A percentile compares a stretch with the other conserved stretches of the same genome.
Conservation (phyloP, 1,284 basidiomycete species). For the Mycosarcoma maydis region DNA sequence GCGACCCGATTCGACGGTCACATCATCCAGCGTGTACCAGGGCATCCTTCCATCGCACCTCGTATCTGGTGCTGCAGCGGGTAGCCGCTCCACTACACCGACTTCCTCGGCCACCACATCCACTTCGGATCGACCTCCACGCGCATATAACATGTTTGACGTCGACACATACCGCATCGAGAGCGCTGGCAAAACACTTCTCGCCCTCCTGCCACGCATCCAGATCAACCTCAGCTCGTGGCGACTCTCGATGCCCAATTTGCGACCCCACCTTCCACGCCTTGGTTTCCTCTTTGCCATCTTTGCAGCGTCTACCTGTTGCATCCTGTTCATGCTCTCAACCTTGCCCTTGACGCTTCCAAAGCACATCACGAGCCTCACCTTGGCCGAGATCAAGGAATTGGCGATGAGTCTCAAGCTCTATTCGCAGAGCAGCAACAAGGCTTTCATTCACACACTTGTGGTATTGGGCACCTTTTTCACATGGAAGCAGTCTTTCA, state of each 20-base stretch:
- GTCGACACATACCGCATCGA: conserved; percentile 36
- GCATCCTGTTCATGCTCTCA: conserved; percentile 56
- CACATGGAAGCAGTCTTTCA: conserved; percentile 65
- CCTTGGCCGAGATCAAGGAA: conserved; percentile 61
- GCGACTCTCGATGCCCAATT: conserved; percentile 38
- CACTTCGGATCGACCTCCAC: conserved; percentile 13
- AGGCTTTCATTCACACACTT: conserved; percentile 57
- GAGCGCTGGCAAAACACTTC: conserved; percentile 16
- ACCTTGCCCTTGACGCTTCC: conserved; percentile 63
- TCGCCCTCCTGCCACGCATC: conserved; percentile 33
- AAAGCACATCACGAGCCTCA: conserved; percentile 60
- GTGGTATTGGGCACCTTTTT: conserved; percentile 60
- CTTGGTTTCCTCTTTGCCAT: conserved; percentile 48
- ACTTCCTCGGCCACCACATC: conserved; percentile 23
- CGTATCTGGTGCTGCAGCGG: conserved; percentile 9
- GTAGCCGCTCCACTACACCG: conserved; percentile 37
- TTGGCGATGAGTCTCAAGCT: conserved; percentile 53
- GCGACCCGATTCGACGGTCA: conserved; percentile 36
- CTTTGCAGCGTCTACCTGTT: conserved; percentile 57
- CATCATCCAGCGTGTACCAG: conserved; percentile 12
- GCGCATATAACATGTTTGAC: conserved; percentile 29
- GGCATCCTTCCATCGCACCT: conserved; percentile 47
- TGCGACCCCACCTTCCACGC: conserved; percentile 56
- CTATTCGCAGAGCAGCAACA: conserved; percentile 51
- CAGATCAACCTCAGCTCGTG: conserved; percentile 41